Percentiles rank a stretch among this genome's conserved stretches.
These are phyloP conservation scores for Byssoonygena ceratinophila DNA, from an alignment of 2,329 filamentous ascomycete species.

Conservation along the genomic window DNA sequence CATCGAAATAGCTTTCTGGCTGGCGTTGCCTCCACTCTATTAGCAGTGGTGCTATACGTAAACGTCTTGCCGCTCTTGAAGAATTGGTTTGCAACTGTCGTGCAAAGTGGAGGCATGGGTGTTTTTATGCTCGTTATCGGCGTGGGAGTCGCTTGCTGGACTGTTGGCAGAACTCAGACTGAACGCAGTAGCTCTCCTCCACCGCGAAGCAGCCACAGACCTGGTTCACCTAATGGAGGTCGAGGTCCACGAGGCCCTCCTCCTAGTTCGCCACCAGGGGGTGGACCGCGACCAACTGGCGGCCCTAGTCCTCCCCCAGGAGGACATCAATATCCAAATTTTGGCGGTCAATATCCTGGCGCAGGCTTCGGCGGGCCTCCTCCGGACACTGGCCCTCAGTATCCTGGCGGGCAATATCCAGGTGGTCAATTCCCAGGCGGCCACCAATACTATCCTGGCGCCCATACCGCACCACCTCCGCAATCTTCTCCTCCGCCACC, in stretches of 20 bases:
- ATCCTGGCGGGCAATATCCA: slow-evolving; percentile 20
- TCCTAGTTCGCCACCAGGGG: slow-evolving; percentile 20
- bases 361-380: slow-evolving; percentile 22
- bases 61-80: slow-evolving; percentile 62
- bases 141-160: slow-evolving; percentile 70
- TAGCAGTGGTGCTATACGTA: slow-evolving; percentile 61
- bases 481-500: slow-evolving; percentile 14
- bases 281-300: slow-evolving; percentile 18
- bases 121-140: slow-evolving; percentile 61
- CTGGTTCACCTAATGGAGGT: slow-evolving; percentile 20
- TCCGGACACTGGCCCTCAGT: slow-evolving; percentile 27
- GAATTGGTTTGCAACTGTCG: slow-evolving; percentile 60
- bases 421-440: slow-evolving; percentile 12
- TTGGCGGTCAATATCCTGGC: slow-evolving; percentile 22
- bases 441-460: slow-evolving; percentile 14
- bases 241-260: slow-evolving; percentile 25
- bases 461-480: slow-evolving; percentile 5
- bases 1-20: slow-evolving; percentile 86
- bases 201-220: slow-evolving; percentile 15
- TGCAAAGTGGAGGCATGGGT: slow-evolving; percentile 61
- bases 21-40: slow-evolving; percentile 66
- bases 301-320: slow-evolving; percentile 18
- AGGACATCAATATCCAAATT: slow-evolving; percentile 23
- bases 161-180: slow-evolving; percentile 54
- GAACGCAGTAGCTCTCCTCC: slow-evolving; percentile 29